Conservation (phyloP, 345 rosid genomes). For the Linum trigynum region DNA sequence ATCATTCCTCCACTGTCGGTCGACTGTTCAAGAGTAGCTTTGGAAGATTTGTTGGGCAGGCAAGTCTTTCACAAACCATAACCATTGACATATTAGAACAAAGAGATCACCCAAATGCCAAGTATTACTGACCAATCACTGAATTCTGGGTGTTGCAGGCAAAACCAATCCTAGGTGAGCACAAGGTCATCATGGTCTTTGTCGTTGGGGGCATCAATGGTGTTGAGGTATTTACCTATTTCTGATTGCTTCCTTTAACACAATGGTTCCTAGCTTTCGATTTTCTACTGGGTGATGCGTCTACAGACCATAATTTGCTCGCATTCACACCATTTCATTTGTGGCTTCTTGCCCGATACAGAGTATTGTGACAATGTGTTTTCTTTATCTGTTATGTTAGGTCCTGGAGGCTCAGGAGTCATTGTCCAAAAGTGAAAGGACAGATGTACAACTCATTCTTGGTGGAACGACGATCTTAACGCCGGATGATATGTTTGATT, state of each 20-base stretch:
- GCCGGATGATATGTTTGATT: slow-evolving; percentile 74
- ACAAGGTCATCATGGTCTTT: slow-evolving; percentile 68
- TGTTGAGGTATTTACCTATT: slow-evolving; percentile 43
- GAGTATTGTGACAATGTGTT: not conserved
- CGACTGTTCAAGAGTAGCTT: slow-evolving; percentile 92
- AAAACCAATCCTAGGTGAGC: slow-evolving; percentile 79
- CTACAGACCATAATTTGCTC: not conserved
- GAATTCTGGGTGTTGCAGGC: slow-evolving; percentile 36
- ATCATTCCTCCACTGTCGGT: slow-evolving; percentile 93
- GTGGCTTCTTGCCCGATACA: not conserved
- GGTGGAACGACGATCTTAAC: slow-evolving; percentile 95
- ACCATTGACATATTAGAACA: not conserved
- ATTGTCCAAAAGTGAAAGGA: slow-evolving; percentile 67
- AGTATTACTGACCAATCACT: too few relatives aligned
- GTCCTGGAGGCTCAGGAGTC: slow-evolving; percentile 78
- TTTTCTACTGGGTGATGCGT: not conserved
- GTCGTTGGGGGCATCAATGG: slow-evolving; percentile 88
- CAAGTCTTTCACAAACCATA: slow-evolving; percentile 14
- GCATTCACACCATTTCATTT: not conserved
- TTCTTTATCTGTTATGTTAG: slow-evolving; percentile 22
- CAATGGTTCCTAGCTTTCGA: not conserved
- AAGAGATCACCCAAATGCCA: not conserved
- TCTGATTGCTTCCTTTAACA: not conserved
- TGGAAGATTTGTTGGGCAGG: slow-evolving; percentile 97
- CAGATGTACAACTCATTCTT: slow-evolving; percentile 56